Conservation (phyloP, 495 filamentous ascomycete genomes). For the Talaromyces ruber region DNA sequence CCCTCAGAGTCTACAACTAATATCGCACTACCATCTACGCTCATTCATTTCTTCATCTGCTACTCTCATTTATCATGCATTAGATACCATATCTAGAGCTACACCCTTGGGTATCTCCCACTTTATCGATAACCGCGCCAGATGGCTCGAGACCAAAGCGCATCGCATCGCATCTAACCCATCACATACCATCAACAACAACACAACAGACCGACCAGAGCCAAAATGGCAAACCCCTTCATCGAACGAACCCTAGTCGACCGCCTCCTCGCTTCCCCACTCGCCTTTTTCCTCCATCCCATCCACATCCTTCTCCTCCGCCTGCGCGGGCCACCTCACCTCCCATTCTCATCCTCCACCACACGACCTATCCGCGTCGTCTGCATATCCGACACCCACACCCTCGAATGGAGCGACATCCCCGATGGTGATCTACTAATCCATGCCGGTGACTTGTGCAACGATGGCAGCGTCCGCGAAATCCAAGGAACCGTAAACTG, state of each 20-base stretch:
- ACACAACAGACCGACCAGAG: neutral
- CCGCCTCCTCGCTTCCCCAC: constrained; percentile 40
- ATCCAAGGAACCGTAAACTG: constrained; percentile 76
- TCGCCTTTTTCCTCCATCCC: constrained; percentile 38
- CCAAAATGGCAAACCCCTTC: constrained; percentile 36
- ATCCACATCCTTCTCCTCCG: constrained; percentile 54
- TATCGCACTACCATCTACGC: neutral
- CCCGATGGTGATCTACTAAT: constrained; percentile 80
- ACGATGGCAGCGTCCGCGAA: constrained; percentile 58
- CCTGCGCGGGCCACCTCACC: constrained; percentile 53
- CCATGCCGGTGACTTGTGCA: constrained; percentile 79
- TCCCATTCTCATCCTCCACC: constrained; percentile 36
- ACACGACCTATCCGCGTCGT: constrained; percentile 61
- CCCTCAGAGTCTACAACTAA: neutral
- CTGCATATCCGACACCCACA: constrained; percentile 88
- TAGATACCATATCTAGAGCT: neutral
- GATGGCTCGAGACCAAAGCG: neutral
- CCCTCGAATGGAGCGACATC: constrained; percentile 48
- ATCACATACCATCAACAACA: neutral
- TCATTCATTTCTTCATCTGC: neutral
- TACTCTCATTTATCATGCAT: neutral
- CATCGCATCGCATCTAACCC: neutral
- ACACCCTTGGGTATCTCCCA: neutral
- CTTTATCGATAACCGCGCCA: neutral
- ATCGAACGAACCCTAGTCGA: constrained; percentile 36